A percentile compares a stretch with the other conserved stretches of the same genome.
Conservation (phyloP, 805 yeast genomes). For the Zygosaccharomyces gambellarensis region DNA sequence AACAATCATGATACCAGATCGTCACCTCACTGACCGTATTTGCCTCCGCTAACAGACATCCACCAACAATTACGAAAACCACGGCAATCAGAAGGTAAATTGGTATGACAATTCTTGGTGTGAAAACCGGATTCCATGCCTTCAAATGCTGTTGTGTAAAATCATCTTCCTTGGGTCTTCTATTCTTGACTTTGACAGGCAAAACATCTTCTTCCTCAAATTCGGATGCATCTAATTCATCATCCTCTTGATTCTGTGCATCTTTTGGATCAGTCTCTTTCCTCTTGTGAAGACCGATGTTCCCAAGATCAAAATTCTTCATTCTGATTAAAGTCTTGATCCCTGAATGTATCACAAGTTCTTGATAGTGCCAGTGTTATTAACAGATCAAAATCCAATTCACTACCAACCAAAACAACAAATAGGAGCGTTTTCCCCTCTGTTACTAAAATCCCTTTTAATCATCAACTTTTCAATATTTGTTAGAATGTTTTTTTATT, state of each 20-base stretch:
- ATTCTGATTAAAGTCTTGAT: constrained; percentile 6
- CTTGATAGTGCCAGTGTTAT: too few relatives aligned
- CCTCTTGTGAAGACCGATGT: constrained; percentile 30
- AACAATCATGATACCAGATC: constrained; percentile 75
- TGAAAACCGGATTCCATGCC: constrained; percentile 72
- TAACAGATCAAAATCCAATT: background rate
- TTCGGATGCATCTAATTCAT: constrained; percentile 34
- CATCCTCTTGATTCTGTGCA: constrained; percentile 16
- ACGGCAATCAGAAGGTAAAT: constrained; percentile 66
- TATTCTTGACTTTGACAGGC: constrained; percentile 42
- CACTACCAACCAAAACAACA: background rate
- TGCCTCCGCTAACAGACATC: constrained; percentile 69
- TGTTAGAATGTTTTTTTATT: background rate
- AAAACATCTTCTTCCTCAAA: constrained; percentile 38
- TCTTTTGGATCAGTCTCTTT: constrained; percentile 21
- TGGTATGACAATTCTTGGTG: constrained; percentile 86
- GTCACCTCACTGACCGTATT: constrained; percentile 65
- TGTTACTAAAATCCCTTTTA: background rate
- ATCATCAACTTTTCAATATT: background rate
- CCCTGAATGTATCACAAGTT: too few relatives aligned
- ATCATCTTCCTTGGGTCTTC: constrained; percentile 68
- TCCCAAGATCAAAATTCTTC: constrained; percentile 29
- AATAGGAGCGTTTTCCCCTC: background rate
- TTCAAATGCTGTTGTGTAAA: constrained; percentile 64
- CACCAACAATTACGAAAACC: constrained; percentile 88